phyloP scores from a whole-genome alignment of 495 filamentous ascomycete species.

The Saxophila tyrrhenica region DNA sequence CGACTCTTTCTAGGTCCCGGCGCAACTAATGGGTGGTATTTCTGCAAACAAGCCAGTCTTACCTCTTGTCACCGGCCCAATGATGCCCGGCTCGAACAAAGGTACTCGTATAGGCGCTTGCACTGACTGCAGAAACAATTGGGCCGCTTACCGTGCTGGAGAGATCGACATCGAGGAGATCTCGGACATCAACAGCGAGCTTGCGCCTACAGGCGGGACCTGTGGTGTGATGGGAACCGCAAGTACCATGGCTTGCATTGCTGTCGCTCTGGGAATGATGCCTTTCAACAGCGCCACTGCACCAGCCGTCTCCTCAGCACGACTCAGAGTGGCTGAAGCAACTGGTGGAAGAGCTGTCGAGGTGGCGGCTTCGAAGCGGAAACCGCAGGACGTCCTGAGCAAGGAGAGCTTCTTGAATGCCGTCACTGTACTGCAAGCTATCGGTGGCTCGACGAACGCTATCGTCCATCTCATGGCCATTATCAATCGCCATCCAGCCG shows the following conservation, averaged over 20 bases:
- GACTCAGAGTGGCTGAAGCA: conserved; percentile 51
- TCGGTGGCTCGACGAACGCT: conserved; percentile 59
- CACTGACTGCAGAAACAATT: conserved; percentile 57
- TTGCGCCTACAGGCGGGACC: conserved; percentile 53
- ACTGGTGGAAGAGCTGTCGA: conserved; percentile 48
- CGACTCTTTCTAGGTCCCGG: too few relatives aligned
- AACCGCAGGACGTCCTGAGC: conserved; percentile 46
- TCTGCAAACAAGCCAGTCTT: conserved; percentile 58
- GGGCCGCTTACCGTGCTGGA: conserved; percentile 51
- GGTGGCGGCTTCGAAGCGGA: conserved; percentile 30
- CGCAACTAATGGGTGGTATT: conserved; percentile 58
- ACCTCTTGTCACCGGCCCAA: conserved; percentile 52
- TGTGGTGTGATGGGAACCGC: conserved; percentile 58
- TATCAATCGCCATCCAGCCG: conserved; percentile 17
- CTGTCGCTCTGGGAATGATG: conserved; percentile 53
- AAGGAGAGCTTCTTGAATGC: conserved; percentile 55
- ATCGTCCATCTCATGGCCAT: conserved; percentile 58
- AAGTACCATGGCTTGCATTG: conserved; percentile 57
- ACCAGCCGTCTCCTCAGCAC: conserved; percentile 52
- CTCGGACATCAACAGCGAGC: conserved; percentile 51
- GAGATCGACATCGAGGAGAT: conserved; percentile 57
- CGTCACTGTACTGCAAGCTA: conserved; percentile 56
- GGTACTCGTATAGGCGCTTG: conserved; percentile 52
- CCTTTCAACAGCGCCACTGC: conserved; percentile 49
- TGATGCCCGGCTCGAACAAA: conserved; percentile 53